These are phyloP conservation scores for Penicillium simplicissimum DNA, from an alignment of 495 filamentous ascomycete genomes.

Conservation along the genomic window DNA sequence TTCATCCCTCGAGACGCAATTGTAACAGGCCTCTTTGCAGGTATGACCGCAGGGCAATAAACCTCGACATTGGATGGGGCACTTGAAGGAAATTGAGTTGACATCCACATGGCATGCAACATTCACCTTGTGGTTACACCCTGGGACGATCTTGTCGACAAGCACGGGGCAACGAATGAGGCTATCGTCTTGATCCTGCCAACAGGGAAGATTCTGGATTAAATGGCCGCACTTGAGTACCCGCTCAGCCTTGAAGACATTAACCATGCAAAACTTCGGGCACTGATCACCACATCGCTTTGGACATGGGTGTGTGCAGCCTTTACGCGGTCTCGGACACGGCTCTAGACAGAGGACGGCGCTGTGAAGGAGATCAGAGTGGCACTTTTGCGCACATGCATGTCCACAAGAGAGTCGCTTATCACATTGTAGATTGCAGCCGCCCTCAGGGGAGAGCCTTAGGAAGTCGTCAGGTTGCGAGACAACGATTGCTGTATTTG, in stretches of 20 bases:
- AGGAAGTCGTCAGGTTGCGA: constrained; percentile 62
- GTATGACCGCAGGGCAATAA: constrained; percentile 60
- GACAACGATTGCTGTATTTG: constrained; percentile 55
- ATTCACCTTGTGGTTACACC: constrained; percentile 55
- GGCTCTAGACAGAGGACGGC: constrained; percentile 61
- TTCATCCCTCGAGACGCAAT: constrained; percentile 42
- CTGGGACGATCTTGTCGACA: constrained; percentile 47
- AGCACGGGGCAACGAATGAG: constrained; percentile 37
- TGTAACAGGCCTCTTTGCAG: constrained; percentile 53
- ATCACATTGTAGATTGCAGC: constrained; percentile 50
- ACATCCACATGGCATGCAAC: constrained; percentile 55
- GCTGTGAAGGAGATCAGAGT: constrained; percentile 65
- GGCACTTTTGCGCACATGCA: constrained; percentile 67
- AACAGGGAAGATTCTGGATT: constrained; percentile 50
- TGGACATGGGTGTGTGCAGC: constrained; percentile 64
- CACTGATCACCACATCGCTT: constrained; percentile 62
- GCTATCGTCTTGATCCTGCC: constrained; percentile 45
- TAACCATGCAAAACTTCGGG: constrained; percentile 45
- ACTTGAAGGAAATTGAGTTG: constrained; percentile 36
- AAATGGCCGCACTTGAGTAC: constrained; percentile 62
- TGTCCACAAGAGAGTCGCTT: constrained; percentile 71
- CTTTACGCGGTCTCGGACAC: constrained; percentile 55
- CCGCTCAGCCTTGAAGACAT: constrained; percentile 39
- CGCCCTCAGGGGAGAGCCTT: constrained; percentile 58
- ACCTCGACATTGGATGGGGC: constrained; percentile 46